Evolutionary conservation across 352 stramenopile genomes (phyloP), one percentile per base, ranked within the genome.

Genomic region (Globisporangium alternatum): DNA sequence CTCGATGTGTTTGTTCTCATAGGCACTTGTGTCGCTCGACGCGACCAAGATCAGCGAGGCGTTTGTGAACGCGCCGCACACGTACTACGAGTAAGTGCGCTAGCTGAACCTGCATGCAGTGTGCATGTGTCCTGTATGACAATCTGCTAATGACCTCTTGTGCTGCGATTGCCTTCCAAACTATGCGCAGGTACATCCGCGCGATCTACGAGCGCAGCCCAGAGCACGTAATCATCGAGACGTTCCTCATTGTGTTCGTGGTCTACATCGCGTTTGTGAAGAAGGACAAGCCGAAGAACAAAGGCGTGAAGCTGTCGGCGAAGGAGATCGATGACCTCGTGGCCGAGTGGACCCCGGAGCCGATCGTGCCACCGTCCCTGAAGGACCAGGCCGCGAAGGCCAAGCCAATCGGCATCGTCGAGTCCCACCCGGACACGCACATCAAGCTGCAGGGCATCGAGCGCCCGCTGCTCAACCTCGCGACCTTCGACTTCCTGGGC

Each of bases 161-260:
- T 28, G 25, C 25, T 28, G 25, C 25, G 2, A 28, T 28, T 28
- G 25, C 25, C 25, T 28, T 28, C 25, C 25, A 28, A 28, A 28
- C 25, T 28, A 28, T 28, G 25, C 25, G 25, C 60, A 83, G 76
- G 52, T 89, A 94, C 72, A 91, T 95, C 48, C 80, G 68, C 69
- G 80, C 78, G 60, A 91, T 95, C 67, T 95, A 92, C 70, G 75
- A 83, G 64, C 82, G 84, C 62, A 90, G 76, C 54, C 96, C 96
- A 3, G 78, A 98, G 64, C 97, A 99, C 69, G 96, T 99, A 45
- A 90, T 98, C 48, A 96, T 99, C 48, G 97, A 99, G 86, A 99
- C 96, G 37, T 91, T 97, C 30, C 78, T 99, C n/a, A 96, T 99
- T 48, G 76, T 93, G 22, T 98, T 98, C 65, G 94, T 98, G 55